phyloP scores from a whole-genome alignment of 495 filamentous ascomycete genomes.

The Penicillium robsamsonii region DNA sequence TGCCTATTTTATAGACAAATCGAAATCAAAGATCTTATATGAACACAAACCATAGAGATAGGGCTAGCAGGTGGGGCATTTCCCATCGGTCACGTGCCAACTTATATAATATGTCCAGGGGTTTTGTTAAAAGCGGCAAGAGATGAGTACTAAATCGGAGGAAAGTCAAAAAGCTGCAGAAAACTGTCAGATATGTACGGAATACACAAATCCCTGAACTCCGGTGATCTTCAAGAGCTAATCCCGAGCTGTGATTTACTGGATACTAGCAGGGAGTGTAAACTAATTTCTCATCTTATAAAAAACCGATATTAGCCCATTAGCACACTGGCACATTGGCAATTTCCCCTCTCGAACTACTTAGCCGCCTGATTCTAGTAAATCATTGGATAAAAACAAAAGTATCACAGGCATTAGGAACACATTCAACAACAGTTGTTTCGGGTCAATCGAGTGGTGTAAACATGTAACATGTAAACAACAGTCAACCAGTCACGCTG shows the following conservation, averaged over 20 bases:
- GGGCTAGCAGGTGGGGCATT: too few species aligned
- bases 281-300: not conserved
- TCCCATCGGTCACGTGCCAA: not conserved
- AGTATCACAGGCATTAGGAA: not conserved
- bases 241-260: not conserved
- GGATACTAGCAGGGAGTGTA: not conserved
- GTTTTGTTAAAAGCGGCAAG: not conserved
- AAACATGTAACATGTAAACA: constrained; percentile 4
- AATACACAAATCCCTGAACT: not conserved
- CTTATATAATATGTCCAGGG: not conserved
- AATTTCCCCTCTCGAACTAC: not conserved
- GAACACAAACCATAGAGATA: too few species aligned
- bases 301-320: not conserved
- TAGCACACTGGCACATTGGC: not conserved
- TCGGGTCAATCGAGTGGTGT: not conserved
- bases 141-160: not conserved
- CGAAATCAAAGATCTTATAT: too few species aligned
- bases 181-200: not conserved
- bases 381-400: not conserved
- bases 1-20: too few species aligned
- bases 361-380: not conserved
- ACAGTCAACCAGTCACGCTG: constrained; percentile 1
- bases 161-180: not conserved
- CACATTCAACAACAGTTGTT: not conserved
- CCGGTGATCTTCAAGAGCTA: not conserved